These are phyloP conservation scores for Colletotrichum endophyticum DNA, from an alignment of 2,329 filamentous ascomycete species.

Conservation along the genomic window DNA sequence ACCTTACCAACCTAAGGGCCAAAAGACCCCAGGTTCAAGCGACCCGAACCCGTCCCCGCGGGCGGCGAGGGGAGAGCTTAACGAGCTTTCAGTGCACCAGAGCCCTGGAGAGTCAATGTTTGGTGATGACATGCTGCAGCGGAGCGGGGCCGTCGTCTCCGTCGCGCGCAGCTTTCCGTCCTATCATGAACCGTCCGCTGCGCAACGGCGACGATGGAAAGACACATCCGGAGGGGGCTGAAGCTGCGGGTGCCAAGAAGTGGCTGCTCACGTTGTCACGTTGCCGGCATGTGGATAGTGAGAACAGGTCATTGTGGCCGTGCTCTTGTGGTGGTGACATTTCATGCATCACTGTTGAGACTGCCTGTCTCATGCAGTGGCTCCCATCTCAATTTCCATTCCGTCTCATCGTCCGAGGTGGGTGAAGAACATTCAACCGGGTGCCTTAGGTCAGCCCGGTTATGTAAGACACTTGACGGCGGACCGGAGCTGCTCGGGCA, in stretches of 20 bases:
- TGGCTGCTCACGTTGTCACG: background rate
- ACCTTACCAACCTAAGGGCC: background rate
- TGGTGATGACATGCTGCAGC: constrained; percentile 20
- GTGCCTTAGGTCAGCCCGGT: background rate
- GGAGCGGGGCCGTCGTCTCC: constrained; percentile 10
- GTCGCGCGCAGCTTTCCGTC: background rate
- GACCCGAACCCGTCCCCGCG: background rate
- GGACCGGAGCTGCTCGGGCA: background rate
- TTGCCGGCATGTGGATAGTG: background rate
- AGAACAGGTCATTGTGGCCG: background rate
- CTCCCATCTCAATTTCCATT: background rate
- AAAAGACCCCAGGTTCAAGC: background rate
- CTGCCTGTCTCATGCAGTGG: background rate
- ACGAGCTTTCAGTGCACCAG: background rate
- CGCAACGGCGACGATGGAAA: background rate
- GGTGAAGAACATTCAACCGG: background rate
- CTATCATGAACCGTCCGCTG: constrained; percentile 3
- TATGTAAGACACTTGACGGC: background rate
- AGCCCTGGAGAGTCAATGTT: background rate
- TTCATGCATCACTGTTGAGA: background rate
- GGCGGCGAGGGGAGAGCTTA: background rate
- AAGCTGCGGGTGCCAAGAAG: background rate
- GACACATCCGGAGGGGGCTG: background rate
- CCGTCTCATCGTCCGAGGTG: background rate
- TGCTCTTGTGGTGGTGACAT: background rate